phyloP scores from a whole-genome alignment of 75 land plant species.

The Pseudotsuga menziesii region DNA sequence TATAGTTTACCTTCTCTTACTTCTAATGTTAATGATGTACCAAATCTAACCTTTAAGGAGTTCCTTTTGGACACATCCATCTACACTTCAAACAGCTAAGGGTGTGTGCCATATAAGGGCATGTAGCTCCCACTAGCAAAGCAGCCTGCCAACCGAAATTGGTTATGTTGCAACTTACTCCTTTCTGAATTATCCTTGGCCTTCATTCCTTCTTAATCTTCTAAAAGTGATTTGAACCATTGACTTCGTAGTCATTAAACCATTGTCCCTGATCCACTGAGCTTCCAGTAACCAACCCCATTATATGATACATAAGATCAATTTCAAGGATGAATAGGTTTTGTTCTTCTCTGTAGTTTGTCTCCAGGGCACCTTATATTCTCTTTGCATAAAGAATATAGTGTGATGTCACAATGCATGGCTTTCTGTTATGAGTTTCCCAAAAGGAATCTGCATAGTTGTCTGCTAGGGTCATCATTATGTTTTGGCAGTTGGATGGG shows the following conservation, averaged over 20 bases:
- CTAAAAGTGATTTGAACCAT: too few species aligned
- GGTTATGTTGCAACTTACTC: neutral
- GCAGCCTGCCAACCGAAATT: neutral
- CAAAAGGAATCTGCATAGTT: neutral
- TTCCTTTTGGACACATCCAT: neutral
- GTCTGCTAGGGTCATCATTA: neutral
- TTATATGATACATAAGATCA: too few species aligned
- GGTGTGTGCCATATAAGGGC: neutral
- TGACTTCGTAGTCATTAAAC: too few species aligned
- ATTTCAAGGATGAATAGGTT: too few species aligned
- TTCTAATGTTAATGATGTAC: neutral
- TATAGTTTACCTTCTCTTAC: neutral
- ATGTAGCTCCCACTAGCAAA: neutral
- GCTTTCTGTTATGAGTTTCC: neutral
- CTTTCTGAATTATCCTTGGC: neutral
- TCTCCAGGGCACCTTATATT: neutral
- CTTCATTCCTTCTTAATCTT: too few species aligned
- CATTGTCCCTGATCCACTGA: too few species aligned
- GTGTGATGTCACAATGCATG: neutral
- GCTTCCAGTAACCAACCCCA: too few species aligned
- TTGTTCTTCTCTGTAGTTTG: neutral
- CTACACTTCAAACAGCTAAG: too few species aligned
- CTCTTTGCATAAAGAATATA: neutral
- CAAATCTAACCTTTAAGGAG: neutral
- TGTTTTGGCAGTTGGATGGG: neutral